Evolutionary conservation across 495 filamentous ascomycete species (phyloP), one percentile per base, ranked within the genome.

Genomic region (Penicillium waksmanii): DNA sequence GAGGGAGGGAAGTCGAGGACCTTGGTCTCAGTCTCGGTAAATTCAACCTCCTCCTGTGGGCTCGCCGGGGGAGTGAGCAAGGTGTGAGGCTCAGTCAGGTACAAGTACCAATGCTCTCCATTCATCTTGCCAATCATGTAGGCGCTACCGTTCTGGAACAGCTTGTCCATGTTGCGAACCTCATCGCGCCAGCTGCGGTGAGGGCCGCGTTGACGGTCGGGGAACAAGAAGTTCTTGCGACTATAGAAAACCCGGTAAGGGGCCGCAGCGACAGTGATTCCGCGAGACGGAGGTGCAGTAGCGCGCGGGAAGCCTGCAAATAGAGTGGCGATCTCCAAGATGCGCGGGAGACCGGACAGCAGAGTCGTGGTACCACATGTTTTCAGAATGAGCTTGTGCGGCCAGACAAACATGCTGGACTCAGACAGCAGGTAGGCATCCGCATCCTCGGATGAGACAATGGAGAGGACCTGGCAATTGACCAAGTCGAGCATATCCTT

Each of bases 91-190:
- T 91, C 89, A 34, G 96, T 99, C 70, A 97, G 84, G 74, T 98
- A 99, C 40, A 99, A 79, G 68, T 98, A 98, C 96, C 96, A 99
- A 68, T 99, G 96, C 75, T 98, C 96, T 60, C 95, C 94, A 68
- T 99, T 99, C 93, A 98, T 97, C 75, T 96, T 97, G 63, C 96
- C 96, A 61, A 99, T 95, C 93, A 98, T 96, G 77, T 99, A 99
- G 33, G 96, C 96, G 73, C 94, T 98, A 43, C 96, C 96, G 56
- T 90, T 89, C 48, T 89, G 80, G 72, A 98, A 98, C 66, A 90
- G 88, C 66, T 86, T 85, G 77, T 99, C 96, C 58, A 99, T 81
- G 60, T 85, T 95, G 55, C 85, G 87, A 62, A 99, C 96, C 70
- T 99, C 96, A 65, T 97, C 87, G 63, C 91, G 87, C 96, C 96